These are phyloP conservation scores for Fusarium oligoseptatum DNA, from an alignment of 2,329 filamentous ascomycete genomes.

Conservation along the genomic window DNA sequence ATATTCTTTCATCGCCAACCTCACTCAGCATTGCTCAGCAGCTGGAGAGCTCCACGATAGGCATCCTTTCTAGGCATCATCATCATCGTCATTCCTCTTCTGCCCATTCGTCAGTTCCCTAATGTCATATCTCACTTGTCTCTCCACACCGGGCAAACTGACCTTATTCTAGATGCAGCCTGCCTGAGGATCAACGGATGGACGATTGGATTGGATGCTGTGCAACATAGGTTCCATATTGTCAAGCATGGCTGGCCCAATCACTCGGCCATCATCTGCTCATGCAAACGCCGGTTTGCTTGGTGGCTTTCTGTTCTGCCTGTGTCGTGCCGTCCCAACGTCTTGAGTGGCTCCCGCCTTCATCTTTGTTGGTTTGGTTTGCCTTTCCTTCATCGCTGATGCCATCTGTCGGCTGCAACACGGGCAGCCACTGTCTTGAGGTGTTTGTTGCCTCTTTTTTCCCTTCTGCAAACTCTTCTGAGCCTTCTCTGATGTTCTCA, in stretches of 20 bases:
- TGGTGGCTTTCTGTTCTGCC: neutral
- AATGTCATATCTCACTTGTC: neutral
- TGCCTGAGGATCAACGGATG: conserved; percentile 3
- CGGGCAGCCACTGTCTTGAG: conserved; percentile 3
- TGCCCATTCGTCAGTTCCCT: neutral
- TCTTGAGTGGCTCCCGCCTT: neutral
- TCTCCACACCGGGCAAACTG: neutral
- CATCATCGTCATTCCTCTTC: neutral
- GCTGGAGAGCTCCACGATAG: neutral
- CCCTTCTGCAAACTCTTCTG: neutral
- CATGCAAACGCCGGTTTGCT: neutral
- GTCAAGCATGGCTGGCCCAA: neutral
- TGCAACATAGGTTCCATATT: conserved; percentile 1
- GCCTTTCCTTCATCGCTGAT: conserved; percentile 6
- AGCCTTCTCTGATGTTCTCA: neutral
- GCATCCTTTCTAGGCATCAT: neutral
- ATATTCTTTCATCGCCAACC: neutral
- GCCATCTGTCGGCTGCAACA: conserved; percentile 9
- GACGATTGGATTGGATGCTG: neutral
- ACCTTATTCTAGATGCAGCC: conserved; percentile 1
- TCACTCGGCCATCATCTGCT: neutral
- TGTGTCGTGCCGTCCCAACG: neutral
- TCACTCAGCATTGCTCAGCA: neutral
- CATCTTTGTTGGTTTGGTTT: conserved; percentile 1
- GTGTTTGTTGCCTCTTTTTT: conserved; percentile 3